These are phyloP conservation scores for Plenodomus biglobosus DNA, from an alignment of 2,329 filamentous ascomycete genomes.

Conservation along the genomic window DNA sequence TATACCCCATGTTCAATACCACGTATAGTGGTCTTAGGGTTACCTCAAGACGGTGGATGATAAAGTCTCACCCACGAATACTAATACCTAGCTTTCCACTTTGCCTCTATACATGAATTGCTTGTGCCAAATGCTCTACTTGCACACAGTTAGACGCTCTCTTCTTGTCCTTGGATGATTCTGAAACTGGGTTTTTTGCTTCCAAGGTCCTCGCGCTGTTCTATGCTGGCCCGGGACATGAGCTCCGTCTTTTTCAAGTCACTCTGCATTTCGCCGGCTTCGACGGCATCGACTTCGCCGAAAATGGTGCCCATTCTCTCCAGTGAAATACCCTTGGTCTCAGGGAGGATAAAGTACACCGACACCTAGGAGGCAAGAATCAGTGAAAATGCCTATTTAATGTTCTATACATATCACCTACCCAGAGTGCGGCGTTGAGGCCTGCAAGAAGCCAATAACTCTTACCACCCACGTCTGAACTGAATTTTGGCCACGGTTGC, in stretches of 20 bases:
- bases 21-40: no score
- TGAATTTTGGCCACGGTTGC: conserved; percentile 8
- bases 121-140: no score
- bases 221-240: neutral
- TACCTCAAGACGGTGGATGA: no score
- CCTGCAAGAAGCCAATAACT: conserved; percentile 8
- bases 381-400: no score
- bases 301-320: neutral
- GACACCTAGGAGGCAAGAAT: no score
- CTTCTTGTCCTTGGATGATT: no score
- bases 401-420: neutral
- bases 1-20: no score
- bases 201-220: neutral
- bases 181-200: no score
- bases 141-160: no score
- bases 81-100: no score
- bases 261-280: neutral
- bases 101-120: no score
- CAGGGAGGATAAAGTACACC: conserved; percentile 3
- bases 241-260: neutral
- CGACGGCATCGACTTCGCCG: conserved; percentile 6
- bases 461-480: conserved; percentile 4
- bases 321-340: conserved; percentile 1
- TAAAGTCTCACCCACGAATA: no score
- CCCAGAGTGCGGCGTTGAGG: conserved; percentile 6